These are phyloP conservation scores for Umbelopsis sp. DNA, from an alignment of 192 early-diverging fungal species.

Conservation along the genomic window DNA sequence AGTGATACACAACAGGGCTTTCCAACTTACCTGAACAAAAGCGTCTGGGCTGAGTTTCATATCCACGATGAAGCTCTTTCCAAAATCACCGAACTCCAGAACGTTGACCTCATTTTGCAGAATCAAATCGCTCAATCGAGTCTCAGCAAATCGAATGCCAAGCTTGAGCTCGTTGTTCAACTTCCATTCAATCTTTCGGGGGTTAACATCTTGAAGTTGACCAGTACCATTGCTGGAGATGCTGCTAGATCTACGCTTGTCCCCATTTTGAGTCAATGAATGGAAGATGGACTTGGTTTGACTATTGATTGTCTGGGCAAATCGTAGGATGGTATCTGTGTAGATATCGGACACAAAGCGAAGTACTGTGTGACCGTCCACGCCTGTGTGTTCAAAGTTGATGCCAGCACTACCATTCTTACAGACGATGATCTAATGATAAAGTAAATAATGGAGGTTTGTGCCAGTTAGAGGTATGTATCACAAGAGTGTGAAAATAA, in stretches of 20 bases:
- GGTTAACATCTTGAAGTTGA: slow-evolving; percentile 32
- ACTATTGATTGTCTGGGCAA: slow-evolving; percentile 50
- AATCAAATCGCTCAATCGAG: slow-evolving; percentile 47
- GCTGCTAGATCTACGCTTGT: background rate
- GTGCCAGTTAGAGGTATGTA: slow-evolving; percentile 1
- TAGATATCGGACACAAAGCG: slow-evolving; percentile 55
- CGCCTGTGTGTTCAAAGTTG: slow-evolving; percentile 86
- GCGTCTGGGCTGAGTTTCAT: slow-evolving; percentile 27
- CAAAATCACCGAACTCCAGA: slow-evolving; percentile 59
- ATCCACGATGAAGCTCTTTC: slow-evolving; percentile 26
- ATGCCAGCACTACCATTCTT: slow-evolving; percentile 82
- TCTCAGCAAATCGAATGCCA: slow-evolving; percentile 52
- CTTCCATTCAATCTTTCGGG: slow-evolving; percentile 50
- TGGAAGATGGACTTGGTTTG: slow-evolving; percentile 46
- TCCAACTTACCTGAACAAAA: slow-evolving; percentile 37
- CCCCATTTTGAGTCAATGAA: slow-evolving; percentile 15
- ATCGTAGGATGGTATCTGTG: slow-evolving; percentile 51
- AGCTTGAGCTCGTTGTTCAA: slow-evolving; percentile 39
- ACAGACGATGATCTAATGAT: slow-evolving; percentile 63
- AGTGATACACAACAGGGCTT: background rate
- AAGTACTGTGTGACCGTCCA: slow-evolving; percentile 55
- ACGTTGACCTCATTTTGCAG: slow-evolving; percentile 65
- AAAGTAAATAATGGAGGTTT: background rate
- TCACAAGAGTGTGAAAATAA: background rate
- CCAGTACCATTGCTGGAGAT: background rate